phyloP scores from a whole-genome alignment of 1,284 basidiomycete species.

The Lentinula novae-zelandiae region DNA sequence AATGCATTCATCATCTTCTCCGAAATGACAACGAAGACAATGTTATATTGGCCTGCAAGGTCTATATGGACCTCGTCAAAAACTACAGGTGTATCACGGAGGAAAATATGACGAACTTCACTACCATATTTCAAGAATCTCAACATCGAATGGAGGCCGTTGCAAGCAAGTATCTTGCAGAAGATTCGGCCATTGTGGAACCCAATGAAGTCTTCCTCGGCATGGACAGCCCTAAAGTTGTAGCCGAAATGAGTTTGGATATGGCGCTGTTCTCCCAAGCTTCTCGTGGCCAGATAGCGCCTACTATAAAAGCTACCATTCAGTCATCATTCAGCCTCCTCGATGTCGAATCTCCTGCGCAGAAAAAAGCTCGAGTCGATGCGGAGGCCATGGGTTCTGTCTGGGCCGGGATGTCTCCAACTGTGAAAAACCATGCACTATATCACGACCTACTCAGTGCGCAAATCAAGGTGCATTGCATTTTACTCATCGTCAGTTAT shows the following conservation, averaged over 20 bases:
- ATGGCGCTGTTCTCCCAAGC: conserved; percentile 87
- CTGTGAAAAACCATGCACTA: conserved; percentile 72
- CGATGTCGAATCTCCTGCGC: conserved; percentile 83
- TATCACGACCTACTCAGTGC: conserved; percentile 91
- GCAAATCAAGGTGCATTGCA: conserved; percentile 80
- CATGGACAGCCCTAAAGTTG: conserved; percentile 89
- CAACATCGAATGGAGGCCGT: conserved; percentile 77
- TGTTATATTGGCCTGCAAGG: conserved; percentile 88
- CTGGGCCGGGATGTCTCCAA: conserved; percentile 84
- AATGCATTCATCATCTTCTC: conserved; percentile 77
- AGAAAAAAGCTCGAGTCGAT: conserved; percentile 79
- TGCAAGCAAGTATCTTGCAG: conserved; percentile 75
- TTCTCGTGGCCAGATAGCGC: conserved; percentile 42
- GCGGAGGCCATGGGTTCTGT: conserved; percentile 75
- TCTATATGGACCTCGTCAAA: conserved; percentile 80
- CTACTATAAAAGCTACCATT: conserved; percentile 73
- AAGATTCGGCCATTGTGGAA: conserved; percentile 54
- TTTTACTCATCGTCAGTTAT: background rate
- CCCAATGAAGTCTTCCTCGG: conserved; percentile 60
- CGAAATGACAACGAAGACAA: conserved; percentile 97
- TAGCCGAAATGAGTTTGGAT: conserved; percentile 93
- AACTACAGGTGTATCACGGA: conserved; percentile 73
- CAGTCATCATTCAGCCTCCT: conserved; percentile 75
- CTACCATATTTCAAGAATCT: conserved; percentile 73
- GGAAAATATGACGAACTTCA: conserved; percentile 78